A percentile compares a stretch with the other conserved stretches of the same genome.
phyloP scores from a whole-genome alignment of 306 rosid species.

The Cucurbita ficifolia region DNA sequence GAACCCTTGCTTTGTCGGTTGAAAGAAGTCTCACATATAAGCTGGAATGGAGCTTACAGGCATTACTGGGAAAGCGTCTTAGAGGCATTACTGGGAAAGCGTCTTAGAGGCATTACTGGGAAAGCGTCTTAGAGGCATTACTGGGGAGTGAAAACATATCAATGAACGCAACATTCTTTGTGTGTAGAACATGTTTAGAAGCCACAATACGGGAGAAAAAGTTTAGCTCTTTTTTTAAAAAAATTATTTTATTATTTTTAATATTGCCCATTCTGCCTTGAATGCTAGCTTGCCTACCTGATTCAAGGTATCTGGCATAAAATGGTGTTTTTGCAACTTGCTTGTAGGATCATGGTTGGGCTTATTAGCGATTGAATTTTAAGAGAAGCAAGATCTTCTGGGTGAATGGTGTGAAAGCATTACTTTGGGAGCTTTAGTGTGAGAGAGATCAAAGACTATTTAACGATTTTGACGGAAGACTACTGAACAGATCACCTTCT shows the following conservation, averaged over 20 bases:
- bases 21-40: no score
- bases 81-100: background rate
- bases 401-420: background rate
- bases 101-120: no score
- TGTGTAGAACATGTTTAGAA: background rate
- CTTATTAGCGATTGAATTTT: background rate
- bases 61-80: no score
- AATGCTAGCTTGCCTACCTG: no score
- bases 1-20: no score
- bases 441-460: background rate
- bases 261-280: no score
- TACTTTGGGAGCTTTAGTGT: background rate
- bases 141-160: background rate
- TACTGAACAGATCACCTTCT: no score
- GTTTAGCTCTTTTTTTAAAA: no score
- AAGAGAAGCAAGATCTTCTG: background rate
- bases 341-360: background rate
- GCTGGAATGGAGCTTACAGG: no score
- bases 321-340: background rate
- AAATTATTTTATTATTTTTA: no score
- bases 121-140: no score
- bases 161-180: background rate
- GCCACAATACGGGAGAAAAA: background rate
- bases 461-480: background rate
- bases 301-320: no score